Evolutionary conservation across 192 early-diverging fungal species (phyloP), one percentile per base, ranked within the genome.

Genomic region (Rhizophagus prolifer): DNA sequence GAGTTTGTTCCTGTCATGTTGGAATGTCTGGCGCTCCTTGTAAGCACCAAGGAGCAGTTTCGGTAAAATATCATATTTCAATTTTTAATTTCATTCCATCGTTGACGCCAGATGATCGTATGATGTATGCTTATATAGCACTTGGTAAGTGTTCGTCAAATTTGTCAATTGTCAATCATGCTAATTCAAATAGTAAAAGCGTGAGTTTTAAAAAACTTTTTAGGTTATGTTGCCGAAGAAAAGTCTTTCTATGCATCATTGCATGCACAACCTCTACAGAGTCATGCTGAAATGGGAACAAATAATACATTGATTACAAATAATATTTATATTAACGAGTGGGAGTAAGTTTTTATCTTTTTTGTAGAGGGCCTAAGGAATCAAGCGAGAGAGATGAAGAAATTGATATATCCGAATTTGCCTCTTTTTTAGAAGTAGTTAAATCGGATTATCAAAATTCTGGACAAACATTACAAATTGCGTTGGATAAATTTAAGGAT

Each of bases 21-120:
- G 67, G 67, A 26, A 46, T 69, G n/a, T 69, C 67, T 3, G 19
- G 36, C 8, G 67, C 67, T 10, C 21, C 67, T 26, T 46, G 67
- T 28, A 69, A 69, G 36, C 9, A 41, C 9, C 38, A 69, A 10
- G 8, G 38, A 21, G 67, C 67, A 69, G 67, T 69, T 36, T 13
- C 41, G 4, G 4, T 36, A 3, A 69, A 69, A n/a, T 69, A 25
- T 36, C 38, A 46, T 14, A 46, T 69, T 25, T 5, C 6, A 9
- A 44, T 36, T 19, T 10, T 69, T 21, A 69, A 69, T 26, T 69
- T 69, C 16, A 36, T 69, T 10, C 19, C 67, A 1, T 69, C 25
- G 9, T 14, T 63, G 0, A 30, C 9, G 10, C 12, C 26, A 1
- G 34, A 41, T n/a, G n/a, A 46, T 69, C 38, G 0, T 10, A 69